Evolutionary conservation across 257 asterid species (phyloP), one percentile per base, ranked within the genome.

Genomic region (Salvia rosmarinus): DNA sequence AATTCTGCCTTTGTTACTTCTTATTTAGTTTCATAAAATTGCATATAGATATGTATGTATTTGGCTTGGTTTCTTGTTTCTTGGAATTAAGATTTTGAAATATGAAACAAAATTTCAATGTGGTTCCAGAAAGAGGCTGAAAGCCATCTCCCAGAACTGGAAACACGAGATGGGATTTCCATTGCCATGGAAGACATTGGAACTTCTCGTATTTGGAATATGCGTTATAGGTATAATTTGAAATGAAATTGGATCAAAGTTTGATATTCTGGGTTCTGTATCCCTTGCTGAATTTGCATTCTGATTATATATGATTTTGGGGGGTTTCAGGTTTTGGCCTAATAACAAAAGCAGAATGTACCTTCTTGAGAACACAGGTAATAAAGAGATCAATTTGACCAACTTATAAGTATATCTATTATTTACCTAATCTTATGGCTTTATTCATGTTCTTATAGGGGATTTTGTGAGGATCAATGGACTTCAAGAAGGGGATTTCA

Each of bases 331-430:
- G 82, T 87, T 84, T 72, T 87, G 92, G 95, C 92, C 95, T 17
- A 92, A 92, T 60, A 92, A 92, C 91, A 92, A 90, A 68, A 92
- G 98, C 77, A 80, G 96, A 70, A 92, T 92, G 98, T 92, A 92
- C 83, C 91, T 92, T 67, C 91, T 92, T 61, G 98, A 90, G 77
- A 92, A 92, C 80, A 86, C 96, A 28, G 96, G 96, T 92, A 72
- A 32, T n/a, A 7, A 28, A 16, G 25, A 14, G 17, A 14, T 50
- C 12, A 21, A 14, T 19, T 14, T 46, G 17, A 8, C 39, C 59
- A 0, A 34, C 13, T 64, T 20, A 8, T 4, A 64, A 6, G 34
- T 9, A 25, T 12, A 40, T 68, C 21, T 42, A 37, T 68, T 30
- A 21, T 0, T 30, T 16, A 32, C 30, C 28, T 42, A 13, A 23